phyloP scores from a whole-genome alignment of 2,329 filamentous ascomycete genomes.

The Cercospora janseana region DNA sequence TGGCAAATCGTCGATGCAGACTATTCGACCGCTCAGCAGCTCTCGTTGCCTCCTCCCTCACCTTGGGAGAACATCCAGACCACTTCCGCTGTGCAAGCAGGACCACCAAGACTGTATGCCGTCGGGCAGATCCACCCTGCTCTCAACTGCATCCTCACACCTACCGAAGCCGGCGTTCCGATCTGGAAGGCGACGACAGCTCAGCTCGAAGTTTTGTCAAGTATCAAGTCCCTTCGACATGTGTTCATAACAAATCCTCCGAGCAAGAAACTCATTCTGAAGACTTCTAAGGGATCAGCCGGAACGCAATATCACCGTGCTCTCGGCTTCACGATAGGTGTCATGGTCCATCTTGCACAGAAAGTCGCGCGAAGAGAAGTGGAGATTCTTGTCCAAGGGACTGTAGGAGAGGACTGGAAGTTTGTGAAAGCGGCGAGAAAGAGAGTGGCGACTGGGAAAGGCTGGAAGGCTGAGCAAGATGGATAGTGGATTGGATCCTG shows the following conservation, averaged over 20 bases:
- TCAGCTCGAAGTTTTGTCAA: not conserved
- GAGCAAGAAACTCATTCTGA: not conserved
- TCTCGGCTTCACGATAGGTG: not conserved
- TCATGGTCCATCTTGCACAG: not conserved
- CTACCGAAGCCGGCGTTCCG: not conserved
- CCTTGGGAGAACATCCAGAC: not conserved
- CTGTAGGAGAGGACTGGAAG: not conserved
- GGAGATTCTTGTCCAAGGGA: not conserved
- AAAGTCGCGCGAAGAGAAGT: not conserved
- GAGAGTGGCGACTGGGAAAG: not conserved
- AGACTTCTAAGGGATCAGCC: not conserved
- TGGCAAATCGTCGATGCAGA: not conserved
- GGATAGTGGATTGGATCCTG: not conserved
- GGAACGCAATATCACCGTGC: not conserved
- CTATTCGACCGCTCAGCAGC: not conserved
- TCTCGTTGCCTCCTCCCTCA: not conserved
- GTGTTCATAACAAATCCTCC: not conserved
- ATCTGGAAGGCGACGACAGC: not conserved
- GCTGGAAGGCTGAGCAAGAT: not conserved
- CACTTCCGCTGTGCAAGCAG: not conserved
- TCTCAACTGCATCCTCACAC: not conserved
- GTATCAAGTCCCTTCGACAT: not conserved
- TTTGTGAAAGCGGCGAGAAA: not conserved
- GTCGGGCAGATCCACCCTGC: not conserved
- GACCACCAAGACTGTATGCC: not conserved